Evolutionary conservation across 2,329 filamentous ascomycete species (phyloP).

Genomic region (Tolypocladium nubicola): DNA sequence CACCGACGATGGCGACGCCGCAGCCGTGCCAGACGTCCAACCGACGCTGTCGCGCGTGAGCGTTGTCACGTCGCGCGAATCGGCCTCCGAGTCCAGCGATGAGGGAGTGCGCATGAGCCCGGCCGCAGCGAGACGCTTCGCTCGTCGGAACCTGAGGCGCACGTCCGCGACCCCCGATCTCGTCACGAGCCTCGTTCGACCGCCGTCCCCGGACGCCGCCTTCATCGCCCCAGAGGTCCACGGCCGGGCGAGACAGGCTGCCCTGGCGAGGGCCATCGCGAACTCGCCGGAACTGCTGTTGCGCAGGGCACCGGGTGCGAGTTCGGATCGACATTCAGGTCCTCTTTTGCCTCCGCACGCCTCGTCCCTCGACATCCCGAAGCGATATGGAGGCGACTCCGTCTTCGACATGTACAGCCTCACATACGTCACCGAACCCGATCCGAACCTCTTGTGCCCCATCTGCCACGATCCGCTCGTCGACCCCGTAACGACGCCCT

Average conservation of each 20-base stretch:
- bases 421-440: constrained; percentile 30
- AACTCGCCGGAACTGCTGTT: constrained; percentile 5
- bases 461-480: constrained; percentile 52
- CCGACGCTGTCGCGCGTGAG: not conserved
- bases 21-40: not conserved
- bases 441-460: constrained; percentile 39
- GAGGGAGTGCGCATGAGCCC: constrained; percentile 23
- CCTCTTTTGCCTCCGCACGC: constrained; percentile 23
- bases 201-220: constrained; percentile 24
- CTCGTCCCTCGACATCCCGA: constrained; percentile 27
- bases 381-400: constrained; percentile 23
- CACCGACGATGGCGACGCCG: not conserved
- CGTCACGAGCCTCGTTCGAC: constrained; percentile 27
- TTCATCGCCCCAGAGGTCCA: constrained; percentile 17
- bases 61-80: constrained; percentile 6
- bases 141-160: constrained; percentile 22
- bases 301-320: constrained; percentile 10
- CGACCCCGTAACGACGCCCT: constrained; percentile 48
- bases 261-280: constrained; percentile 4
- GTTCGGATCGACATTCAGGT: constrained; percentile 19
- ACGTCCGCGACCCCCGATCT: constrained; percentile 27
- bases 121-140: constrained; percentile 23
- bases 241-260: constrained; percentile 11
- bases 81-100: constrained; percentile 24
- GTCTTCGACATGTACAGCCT: constrained; percentile 35